Percentiles rank a stretch among this genome's conserved stretches.
Conservation (phyloP, 2,329 filamentous ascomycete genomes). For the Paraconiothyrium sp. region DNA sequence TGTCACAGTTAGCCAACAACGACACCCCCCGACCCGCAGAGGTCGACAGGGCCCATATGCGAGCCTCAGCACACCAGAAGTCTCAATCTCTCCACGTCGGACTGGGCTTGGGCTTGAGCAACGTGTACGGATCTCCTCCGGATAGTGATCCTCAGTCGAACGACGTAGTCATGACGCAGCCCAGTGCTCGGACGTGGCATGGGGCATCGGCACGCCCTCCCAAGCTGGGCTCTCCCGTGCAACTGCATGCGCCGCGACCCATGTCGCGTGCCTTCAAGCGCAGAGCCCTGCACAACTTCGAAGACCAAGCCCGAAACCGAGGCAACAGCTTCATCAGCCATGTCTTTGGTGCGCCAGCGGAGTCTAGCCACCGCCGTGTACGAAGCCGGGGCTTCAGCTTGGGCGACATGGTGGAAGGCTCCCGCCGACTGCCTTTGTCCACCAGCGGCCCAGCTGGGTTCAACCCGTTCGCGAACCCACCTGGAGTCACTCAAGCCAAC, state of each 20-base stretch:
- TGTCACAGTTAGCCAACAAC: constrained; percentile 56
- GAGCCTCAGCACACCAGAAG: constrained; percentile 62
- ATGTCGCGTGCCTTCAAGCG: constrained; percentile 65
- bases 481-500: constrained; percentile 34
- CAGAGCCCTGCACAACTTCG: constrained; percentile 64
- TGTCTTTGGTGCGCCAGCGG: constrained; percentile 57
- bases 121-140: constrained; percentile 57
- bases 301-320: constrained; percentile 54
- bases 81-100: constrained; percentile 60
- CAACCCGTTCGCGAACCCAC: constrained; percentile 39
- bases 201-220: constrained; percentile 37
- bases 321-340: constrained; percentile 55
- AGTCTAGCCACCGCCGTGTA: constrained; percentile 64
- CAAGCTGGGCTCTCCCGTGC: constrained; percentile 62
- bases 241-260: constrained; percentile 62
- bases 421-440: constrained; percentile 61
- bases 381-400: constrained; percentile 70
- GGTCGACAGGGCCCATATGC: constrained; percentile 55
- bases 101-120: constrained; percentile 54
- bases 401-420: constrained; percentile 63
- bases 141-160: constrained; percentile 40
- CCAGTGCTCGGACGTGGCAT: constrained; percentile 47
- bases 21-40: constrained; percentile 45
- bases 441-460: constrained; percentile 60
- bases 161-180: constrained; percentile 36